Percentiles rank a stretch among this genome's conserved stretches.
Evolutionary conservation across 2,329 filamentous ascomycete genomes (phyloP).

Genomic region (Cercospora beticola): DNA sequence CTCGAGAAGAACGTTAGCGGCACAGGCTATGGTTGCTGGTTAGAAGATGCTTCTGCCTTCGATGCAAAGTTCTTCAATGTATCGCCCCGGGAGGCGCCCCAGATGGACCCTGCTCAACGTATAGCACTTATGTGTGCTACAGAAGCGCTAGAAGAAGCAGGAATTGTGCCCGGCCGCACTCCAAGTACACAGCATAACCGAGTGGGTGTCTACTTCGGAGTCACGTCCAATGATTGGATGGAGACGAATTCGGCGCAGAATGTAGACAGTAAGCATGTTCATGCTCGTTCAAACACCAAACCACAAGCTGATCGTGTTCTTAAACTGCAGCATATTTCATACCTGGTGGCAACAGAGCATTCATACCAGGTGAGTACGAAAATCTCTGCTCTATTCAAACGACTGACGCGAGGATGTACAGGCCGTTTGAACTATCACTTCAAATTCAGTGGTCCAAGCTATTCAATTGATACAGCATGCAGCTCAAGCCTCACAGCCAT

Average conservation of each 20-base stretch:
- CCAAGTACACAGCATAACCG: not conserved
- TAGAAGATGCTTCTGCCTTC: not conserved
- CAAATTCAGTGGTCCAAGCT: not conserved
- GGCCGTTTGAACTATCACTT: not conserved
- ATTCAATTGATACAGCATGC: not conserved
- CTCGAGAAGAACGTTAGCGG: not conserved
- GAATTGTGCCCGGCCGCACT: not conserved
- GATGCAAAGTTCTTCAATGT: not conserved
- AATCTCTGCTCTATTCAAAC: not conserved
- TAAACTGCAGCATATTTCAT: not conserved
- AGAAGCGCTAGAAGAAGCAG: not conserved
- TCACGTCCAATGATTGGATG: not conserved
- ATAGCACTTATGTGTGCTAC: not conserved
- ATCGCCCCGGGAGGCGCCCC: not conserved
- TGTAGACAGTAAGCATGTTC: not conserved
- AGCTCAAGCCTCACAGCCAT: not conserved
- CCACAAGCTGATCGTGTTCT: not conserved
- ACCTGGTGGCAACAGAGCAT: not conserved
- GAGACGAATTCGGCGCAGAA: not conserved
- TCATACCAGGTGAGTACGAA: not conserved
- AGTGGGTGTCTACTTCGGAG: not conserved
- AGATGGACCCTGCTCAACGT: not conserved
- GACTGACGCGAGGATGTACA: not conserved
- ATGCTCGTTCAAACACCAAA: not conserved
- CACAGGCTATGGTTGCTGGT: not conserved